phyloP scores from a whole-genome alignment of 306 rosid genomes.

The Dryas drummondii region DNA sequence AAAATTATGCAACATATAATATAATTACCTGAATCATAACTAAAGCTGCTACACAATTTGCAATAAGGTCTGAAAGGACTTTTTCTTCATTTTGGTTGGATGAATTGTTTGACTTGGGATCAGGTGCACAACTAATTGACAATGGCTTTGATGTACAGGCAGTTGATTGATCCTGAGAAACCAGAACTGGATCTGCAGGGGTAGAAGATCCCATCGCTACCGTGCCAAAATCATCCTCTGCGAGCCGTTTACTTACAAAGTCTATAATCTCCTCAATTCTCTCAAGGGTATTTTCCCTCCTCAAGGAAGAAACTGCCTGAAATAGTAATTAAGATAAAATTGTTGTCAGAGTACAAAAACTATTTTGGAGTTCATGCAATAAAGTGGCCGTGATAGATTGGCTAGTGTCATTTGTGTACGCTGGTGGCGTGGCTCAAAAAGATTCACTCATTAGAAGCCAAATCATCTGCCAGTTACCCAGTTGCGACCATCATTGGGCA shows the following conservation, averaged over 20 bases:
- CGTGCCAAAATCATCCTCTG: conserved; percentile 53
- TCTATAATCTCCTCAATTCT: conserved; percentile 71
- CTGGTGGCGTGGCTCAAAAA: background rate
- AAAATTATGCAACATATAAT: background rate
- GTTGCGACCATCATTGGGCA: background rate
- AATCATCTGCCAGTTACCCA: background rate
- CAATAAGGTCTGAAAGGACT: conserved; percentile 77
- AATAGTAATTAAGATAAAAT: conserved; percentile 33
- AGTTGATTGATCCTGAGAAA: conserved; percentile 52
- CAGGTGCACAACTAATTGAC: conserved; percentile 39
- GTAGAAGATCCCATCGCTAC: conserved; percentile 35
- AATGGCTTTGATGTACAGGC: conserved; percentile 41
- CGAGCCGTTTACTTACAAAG: conserved; percentile 62
- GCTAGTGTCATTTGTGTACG: background rate
- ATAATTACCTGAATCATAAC: conserved; percentile 81
- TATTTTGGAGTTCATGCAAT: background rate
- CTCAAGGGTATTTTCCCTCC: conserved; percentile 50
- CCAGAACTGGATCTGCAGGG: conserved; percentile 47
- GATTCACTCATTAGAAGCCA: background rate
- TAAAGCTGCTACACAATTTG: conserved; percentile 78
- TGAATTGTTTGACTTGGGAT: conserved; percentile 44
- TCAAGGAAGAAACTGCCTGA: conserved; percentile 70
- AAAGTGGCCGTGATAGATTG: conserved; percentile 18
- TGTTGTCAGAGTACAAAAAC: conserved; percentile 27
- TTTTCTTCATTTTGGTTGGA: conserved; percentile 57